phyloP scores from a whole-genome alignment of 2,329 filamentous ascomycete species.

The Pezicula neosporulosa region DNA sequence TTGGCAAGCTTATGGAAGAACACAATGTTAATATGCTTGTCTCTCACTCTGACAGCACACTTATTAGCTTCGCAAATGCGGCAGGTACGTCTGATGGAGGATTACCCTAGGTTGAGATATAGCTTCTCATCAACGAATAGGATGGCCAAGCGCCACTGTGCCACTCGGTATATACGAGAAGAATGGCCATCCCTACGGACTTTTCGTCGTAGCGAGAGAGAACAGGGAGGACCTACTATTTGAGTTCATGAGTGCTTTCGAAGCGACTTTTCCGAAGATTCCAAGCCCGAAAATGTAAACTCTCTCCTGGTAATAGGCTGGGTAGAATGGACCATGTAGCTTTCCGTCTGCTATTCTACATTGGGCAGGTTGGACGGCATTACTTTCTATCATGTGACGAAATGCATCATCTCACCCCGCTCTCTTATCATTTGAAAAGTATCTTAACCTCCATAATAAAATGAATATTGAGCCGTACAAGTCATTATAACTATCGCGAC shows the following conservation, averaged over 20 bases:
- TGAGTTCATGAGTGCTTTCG: conserved; percentile 19
- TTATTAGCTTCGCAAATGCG: conserved; percentile 14
- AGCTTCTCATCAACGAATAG: conserved; percentile 6
- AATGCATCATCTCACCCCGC: too few species aligned
- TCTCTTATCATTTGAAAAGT: too few species aligned
- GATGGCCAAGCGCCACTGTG: conserved; percentile 25
- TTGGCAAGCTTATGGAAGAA: conserved; percentile 9
- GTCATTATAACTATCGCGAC: too few species aligned
- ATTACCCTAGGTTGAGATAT: neutral
- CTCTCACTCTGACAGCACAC: conserved; percentile 15
- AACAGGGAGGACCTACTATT: conserved; percentile 17
- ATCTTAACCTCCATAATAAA: too few species aligned
- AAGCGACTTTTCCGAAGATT: conserved; percentile 5
- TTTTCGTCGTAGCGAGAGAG: conserved; percentile 21
- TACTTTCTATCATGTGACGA: too few species aligned
- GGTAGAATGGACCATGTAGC: too few species aligned
- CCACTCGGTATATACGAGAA: conserved; percentile 18
- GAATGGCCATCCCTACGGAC: conserved; percentile 24
- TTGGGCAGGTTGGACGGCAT: too few species aligned
- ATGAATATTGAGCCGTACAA: too few species aligned
- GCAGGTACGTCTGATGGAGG: conserved; percentile 11
- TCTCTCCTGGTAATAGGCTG: too few species aligned
- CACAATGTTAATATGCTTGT: conserved; percentile 16
- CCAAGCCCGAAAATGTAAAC: neutral
- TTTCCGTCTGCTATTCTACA: too few species aligned